phyloP scores from a whole-genome alignment of 768 basidiomycete genomes.

The Brasilioporus rufonigricans region DNA sequence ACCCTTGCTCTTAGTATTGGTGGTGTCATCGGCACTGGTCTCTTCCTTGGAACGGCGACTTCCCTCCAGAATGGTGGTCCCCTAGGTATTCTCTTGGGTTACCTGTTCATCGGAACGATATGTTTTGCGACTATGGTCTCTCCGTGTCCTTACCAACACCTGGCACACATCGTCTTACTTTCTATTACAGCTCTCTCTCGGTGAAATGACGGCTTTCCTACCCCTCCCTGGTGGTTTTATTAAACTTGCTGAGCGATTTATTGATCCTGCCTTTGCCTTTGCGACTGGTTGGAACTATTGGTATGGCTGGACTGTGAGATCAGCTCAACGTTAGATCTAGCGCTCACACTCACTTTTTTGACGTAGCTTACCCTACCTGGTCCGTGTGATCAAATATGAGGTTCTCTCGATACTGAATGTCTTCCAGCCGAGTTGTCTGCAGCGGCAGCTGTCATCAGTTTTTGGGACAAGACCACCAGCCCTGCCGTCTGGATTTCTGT shows the following conservation, averaged over 20 bases:
- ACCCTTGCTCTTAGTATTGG: constrained; percentile 21
- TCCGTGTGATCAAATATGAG: constrained; percentile 2
- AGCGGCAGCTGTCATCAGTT: constrained; percentile 49
- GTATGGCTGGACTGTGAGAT: constrained; percentile 36
- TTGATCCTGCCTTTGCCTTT: constrained; percentile 45
- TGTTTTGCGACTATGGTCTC: constrained; percentile 40
- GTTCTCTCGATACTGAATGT: constrained; percentile 1
- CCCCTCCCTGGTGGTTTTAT: constrained; percentile 48
- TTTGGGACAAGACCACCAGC: constrained; percentile 40
- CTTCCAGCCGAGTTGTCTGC: constrained; percentile 46
- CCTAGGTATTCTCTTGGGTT: constrained; percentile 45
- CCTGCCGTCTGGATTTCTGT: constrained; percentile 53
- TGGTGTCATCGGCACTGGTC: constrained; percentile 43
- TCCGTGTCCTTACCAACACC: neutral
- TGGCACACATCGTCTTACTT: neutral
- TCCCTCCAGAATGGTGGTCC: constrained; percentile 44
- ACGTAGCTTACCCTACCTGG: constrained; percentile 26
- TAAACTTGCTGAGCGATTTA: constrained; percentile 46
- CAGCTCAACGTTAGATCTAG: neutral
- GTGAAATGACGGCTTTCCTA: constrained; percentile 47
- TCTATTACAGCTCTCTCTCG: constrained; percentile 30
- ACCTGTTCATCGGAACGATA: constrained; percentile 36
- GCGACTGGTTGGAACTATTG: constrained; percentile 43
- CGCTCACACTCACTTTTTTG: neutral
- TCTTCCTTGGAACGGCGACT: constrained; percentile 35